A percentile compares a stretch with the other conserved stretches of the same genome.
Evolutionary conservation across 1,284 basidiomycete genomes (phyloP).

Genomic region (Neonothopanus nambi): DNA sequence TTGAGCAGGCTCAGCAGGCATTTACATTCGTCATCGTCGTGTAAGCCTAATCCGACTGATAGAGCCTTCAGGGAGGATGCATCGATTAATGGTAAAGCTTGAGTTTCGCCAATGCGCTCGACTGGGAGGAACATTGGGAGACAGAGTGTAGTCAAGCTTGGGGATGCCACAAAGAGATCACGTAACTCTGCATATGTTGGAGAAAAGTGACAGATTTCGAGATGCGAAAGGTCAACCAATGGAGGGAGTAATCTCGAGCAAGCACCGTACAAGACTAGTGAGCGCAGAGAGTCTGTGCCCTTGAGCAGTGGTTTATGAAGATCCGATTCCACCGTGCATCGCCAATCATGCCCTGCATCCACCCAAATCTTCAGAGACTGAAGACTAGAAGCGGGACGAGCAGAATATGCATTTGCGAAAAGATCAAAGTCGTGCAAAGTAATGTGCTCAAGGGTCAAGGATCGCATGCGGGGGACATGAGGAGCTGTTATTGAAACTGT

Average conservation of each 20-base stretch:
- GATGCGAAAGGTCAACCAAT: conserved; percentile 18
- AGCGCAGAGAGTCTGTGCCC: conserved; percentile 11
- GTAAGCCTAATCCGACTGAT: conserved; percentile 20
- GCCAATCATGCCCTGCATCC: too few species aligned
- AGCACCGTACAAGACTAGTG: conserved; percentile 19
- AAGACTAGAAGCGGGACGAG: neutral
- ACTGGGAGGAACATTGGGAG: conserved; percentile 9
- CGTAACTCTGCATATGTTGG: conserved; percentile 19
- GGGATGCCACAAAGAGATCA: conserved; percentile 16
- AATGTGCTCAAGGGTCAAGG: neutral
- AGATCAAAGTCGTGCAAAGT: neutral
- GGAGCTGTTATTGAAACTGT: neutral
- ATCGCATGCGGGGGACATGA: conserved; percentile 1
- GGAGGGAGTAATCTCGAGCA: conserved; percentile 11
- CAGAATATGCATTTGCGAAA: neutral
- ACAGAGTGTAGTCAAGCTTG: conserved; percentile 18
- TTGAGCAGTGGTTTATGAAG: neutral
- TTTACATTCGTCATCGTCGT: conserved; percentile 13
- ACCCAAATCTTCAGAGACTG: neutral
- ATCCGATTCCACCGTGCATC: too few species aligned
- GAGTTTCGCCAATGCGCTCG: neutral
- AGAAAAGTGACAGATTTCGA: conserved; percentile 19
- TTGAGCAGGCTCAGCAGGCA: conserved; percentile 17
- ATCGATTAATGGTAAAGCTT: conserved; percentile 11
- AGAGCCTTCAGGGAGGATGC: conserved; percentile 17